These are phyloP conservation scores for Cladophialophora bantiana DNA, from an alignment of 2,329 filamentous ascomycete species.

Conservation along the genomic window DNA sequence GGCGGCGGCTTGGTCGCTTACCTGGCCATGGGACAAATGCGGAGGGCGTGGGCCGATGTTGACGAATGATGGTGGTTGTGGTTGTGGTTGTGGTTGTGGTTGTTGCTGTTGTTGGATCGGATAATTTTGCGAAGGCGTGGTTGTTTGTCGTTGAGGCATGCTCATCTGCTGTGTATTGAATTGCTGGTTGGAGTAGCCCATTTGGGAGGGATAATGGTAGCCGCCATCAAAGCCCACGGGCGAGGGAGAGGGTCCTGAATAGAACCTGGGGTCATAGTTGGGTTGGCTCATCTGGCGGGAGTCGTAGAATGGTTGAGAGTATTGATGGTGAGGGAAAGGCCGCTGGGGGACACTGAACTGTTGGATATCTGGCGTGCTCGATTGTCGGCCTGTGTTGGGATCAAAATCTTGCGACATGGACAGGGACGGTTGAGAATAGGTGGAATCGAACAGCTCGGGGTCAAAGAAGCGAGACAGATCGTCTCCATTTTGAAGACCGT, in stretches of 20 bases:
- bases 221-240: conserved; percentile 31
- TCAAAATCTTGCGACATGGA: conserved; percentile 35
- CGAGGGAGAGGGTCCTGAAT: conserved; percentile 32
- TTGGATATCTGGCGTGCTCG: conserved; percentile 36
- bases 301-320: conserved; percentile 35
- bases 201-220: conserved; percentile 31
- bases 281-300: conserved; percentile 31
- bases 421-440: conserved; percentile 34
- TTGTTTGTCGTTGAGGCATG: conserved; percentile 31
- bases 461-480: conserved; percentile 37
- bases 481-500: conserved; percentile 30
- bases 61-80: conserved; percentile 42
- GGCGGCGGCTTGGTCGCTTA: conserved; percentile 22
- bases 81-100: conserved; percentile 18
- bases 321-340: conserved; percentile 30
- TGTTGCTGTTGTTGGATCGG: conserved; percentile 43
- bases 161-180: conserved; percentile 33
- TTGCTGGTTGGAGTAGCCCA: conserved; percentile 31
- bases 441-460: conserved; percentile 38
- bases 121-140: conserved; percentile 42
- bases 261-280: conserved; percentile 35
- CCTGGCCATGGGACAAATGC: conserved; percentile 41
- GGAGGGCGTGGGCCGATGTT: conserved; percentile 40
- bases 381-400: conserved; percentile 32
- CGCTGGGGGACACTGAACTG: conserved; percentile 34